Evolutionary conservation across 768 basidiomycete species (phyloP).

Genomic region (Gloeostereum incarnatum): DNA sequence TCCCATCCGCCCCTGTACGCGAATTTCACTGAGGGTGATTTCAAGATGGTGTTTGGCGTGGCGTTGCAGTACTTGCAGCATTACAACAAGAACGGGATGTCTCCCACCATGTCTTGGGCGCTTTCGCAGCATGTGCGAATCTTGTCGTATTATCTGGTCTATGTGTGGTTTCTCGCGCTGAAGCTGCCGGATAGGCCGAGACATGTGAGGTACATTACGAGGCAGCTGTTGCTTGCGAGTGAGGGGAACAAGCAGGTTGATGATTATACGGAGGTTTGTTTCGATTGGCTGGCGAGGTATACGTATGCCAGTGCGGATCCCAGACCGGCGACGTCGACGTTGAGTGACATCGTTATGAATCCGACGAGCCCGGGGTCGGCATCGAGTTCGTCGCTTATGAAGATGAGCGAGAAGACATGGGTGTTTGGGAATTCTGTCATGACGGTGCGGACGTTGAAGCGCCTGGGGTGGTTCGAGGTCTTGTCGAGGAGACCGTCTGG

Average conservation of each 20-base stretch:
- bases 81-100: slow-evolving; percentile 50
- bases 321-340: slow-evolving; percentile 68
- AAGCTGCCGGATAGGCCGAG: slow-evolving; percentile 72
- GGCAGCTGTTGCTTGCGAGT: slow-evolving; percentile 81
- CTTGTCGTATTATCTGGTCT: slow-evolving; percentile 85
- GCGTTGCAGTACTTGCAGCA: slow-evolving; percentile 90
- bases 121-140: slow-evolving; percentile 87
- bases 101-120: slow-evolving; percentile 68
- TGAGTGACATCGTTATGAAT: slow-evolving; percentile 74
- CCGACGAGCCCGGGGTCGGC: slow-evolving; percentile 15
- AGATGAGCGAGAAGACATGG: slow-evolving; percentile 69
- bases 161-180: slow-evolving; percentile 90
- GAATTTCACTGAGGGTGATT: slow-evolving; percentile 88
- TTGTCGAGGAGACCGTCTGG: slow-evolving; percentile 83
- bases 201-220: slow-evolving; percentile 79
- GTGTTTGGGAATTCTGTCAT: slow-evolving; percentile 76
- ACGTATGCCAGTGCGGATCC: slow-evolving; percentile 93
- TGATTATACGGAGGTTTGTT: slow-evolving; percentile 90
- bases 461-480: slow-evolving; percentile 85
- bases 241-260: slow-evolving; percentile 67
- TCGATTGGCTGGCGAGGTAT: slow-evolving; percentile 95
- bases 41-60: slow-evolving; percentile 90
- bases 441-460: slow-evolving; percentile 65
- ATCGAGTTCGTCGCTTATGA: slow-evolving; percentile 22
- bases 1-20: slow-evolving; percentile 71